Base-by-base conservation (phyloP, 2,329 filamentous ascomycete species). In the Aspergillus terreus region DNA sequence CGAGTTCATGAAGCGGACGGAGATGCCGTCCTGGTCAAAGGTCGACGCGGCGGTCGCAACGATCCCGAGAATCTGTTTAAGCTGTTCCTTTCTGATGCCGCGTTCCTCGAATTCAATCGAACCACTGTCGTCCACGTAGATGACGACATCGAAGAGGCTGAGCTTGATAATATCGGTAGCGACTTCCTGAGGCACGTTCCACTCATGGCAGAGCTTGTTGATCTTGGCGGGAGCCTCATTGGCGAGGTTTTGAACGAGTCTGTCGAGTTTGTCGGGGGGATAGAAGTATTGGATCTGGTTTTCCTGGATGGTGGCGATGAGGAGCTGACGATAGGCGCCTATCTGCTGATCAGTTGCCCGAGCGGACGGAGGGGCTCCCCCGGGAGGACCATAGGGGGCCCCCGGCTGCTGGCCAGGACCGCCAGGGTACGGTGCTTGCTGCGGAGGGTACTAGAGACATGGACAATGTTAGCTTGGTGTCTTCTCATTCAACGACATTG, bases 1-100 rank as follows among this genome's bases (percentile, higher is more conserved):
- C 11, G 80, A 80, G 71, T 88, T 87, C 84, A 88, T 87, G 75
- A 87, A 87, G 43, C 84, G 83, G 36, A 87, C 71, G 25, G 80
- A 80, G 55, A 88, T 84, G 40, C 84, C 85, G 61, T 88, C 84
- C 32, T 82, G 75, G 57, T 88, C 84, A 61, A 88, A 88, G n/a
- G 86, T 77, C 2, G 83, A 83, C 3, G 84, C 82, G 6, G 83
- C 83, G 52, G 79, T 84, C 17, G 83, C 79, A 47, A 86, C 83
- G 46, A 82, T 80, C 45, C 79, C 76, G 56, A 88, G 68, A 59
- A 87, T 86, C 58, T 86, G 75, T 63, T 80, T 79, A 58, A 88
- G 71, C 58, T 87, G 84, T 56, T 84, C 80, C 70, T 87, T 86
- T 54, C 85, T 82, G 60, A 83, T 78, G 41, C 84, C 84, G 51